These are phyloP conservation scores for Lipomyces orientalis DNA, from an alignment of 805 yeast species.

Conservation along the genomic window DNA sequence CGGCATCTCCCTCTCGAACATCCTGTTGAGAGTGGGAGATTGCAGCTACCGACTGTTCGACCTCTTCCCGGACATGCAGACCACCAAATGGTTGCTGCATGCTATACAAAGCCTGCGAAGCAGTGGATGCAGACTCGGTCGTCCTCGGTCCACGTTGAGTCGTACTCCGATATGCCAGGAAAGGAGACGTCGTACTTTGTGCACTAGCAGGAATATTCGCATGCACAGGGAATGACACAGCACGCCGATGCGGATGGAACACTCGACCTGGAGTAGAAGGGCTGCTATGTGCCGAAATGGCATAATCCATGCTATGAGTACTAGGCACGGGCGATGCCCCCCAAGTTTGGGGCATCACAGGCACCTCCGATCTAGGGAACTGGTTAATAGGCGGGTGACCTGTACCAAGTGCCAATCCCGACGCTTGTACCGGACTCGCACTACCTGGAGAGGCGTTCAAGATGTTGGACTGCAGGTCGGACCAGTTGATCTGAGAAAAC, in stretches of 20 bases:
- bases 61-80: neutral
- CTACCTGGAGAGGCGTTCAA: neutral
- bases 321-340: slow-evolving; percentile 2
- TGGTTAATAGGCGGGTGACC: neutral
- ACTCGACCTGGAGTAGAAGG: slow-evolving; percentile 2
- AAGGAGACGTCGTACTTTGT: neutral
- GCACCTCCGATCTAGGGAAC: slow-evolving; percentile 17
- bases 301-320: neutral
- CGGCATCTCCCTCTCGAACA: neutral
- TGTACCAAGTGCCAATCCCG: slow-evolving; percentile 4
- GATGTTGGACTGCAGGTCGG: slow-evolving; percentile 16
- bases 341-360: slow-evolving; percentile 18
- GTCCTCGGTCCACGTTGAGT: neutral
- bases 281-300: slow-evolving; percentile 3
- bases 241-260: neutral
- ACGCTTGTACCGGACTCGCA: neutral
- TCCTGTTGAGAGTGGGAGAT: neutral
- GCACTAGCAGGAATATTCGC: neutral
- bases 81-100: neutral
- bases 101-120: neutral
- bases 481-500: slow-evolving; percentile 17
- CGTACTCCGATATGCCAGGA: neutral
- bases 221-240: neutral
- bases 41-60: neutral
- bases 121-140: neutral